Evolutionary conservation across 1,284 basidiomycete genomes (phyloP), one percentile per base, ranked within the genome.

Genomic region (Cutaneotrichosporon sp.): DNA sequence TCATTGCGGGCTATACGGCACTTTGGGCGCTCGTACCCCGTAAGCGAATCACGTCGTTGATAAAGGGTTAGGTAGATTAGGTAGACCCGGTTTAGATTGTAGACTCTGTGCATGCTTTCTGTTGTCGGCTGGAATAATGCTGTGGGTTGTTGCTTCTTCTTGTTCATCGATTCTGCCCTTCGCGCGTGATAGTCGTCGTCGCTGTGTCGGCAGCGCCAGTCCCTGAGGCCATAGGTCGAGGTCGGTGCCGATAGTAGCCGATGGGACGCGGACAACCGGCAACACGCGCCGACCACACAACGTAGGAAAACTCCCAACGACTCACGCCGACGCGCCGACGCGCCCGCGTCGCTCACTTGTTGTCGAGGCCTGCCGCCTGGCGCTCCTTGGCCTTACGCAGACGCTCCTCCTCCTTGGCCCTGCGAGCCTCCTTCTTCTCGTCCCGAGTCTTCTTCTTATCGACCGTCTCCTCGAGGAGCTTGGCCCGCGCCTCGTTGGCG

Each of bases 311-410:
- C n/a, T n/a, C n/a, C n/a, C n/a, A n/a, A n/a, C n/a, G n/a, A n/a
- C n/a, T n/a, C n/a, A n/a, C n/a, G n/a, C n/a, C 29, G 29, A 8
- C 29, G 29, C 29, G 29, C 33, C 14, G 14, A 12, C 33, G 33
- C 33, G 33, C n/a, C n/a, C n/a, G 35, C 11, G 17, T 7, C n/a
- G 27, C 26, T 29, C 27, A 43, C 41, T 43, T 31, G 35, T 38
- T n/a, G 41, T 19, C 41, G 5, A 32, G 5, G 5, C 27, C 42
- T 10, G 16, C 33, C 2, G 35, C 46, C 37, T 19, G 12, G 19
- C 64, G 56, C 54, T 57, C 79, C 14, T 90, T 89, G 87, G 97
- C 91, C 81, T 92, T 93, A 78, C 96, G 90, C 63, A 91, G 88
- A 76, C 94, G 94, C 76, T 89, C 86, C 78, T 89, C 91, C 70